Evolutionary conservation across 2,329 filamentous ascomycete species (phyloP), one percentile per base, ranked within the genome.

Genomic region (Botrytis fabae): DNA sequence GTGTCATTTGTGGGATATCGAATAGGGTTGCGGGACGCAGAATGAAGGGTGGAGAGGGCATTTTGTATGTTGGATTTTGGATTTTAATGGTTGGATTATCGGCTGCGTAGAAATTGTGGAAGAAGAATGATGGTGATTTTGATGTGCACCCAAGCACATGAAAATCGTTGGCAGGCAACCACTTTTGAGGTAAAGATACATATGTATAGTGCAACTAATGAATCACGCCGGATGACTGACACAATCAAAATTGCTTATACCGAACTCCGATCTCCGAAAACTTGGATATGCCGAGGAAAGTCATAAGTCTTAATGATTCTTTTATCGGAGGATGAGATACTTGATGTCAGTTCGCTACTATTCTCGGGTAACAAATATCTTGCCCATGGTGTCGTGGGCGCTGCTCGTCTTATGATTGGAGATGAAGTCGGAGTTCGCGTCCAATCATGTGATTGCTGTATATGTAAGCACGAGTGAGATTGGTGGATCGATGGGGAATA

Each of bases 21-120:
- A 61, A 66, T 16, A 78, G 51, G 22, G n/a, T 66, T 2, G 76
- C 72, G 14, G 70, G 75, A 8, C 77, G 77, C 40, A 76, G 32
- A 42, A 48, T 44, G 42, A 77, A 75, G 22, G 28, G 25, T 18
- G 14, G 25, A 5, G 25, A 59, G 18, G 7, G 6, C 63, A 66
- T 66, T n/a, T 51, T 38, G 42, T 12, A 63, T 44, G 40, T 28
- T 7, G 16, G 10, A 3, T 16, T 48, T 0, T 25, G 2, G 12
- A 20, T 25, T 4, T 35, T 4, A 32, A 9, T n/a, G 16, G 8
- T 12, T 8, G 4, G 20, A 7, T 16, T 18, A 35, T 25, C 1
- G 6, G 4, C 18, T 22, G 28, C 4, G 2, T 8, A 4, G 42
- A 46, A 12, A 25, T 4, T 10, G 35, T 46, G 10, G 42, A 46